Conservation (phyloP, 2,329 filamentous ascomycete genomes). For the Colletotrichum echinochloae region DNA sequence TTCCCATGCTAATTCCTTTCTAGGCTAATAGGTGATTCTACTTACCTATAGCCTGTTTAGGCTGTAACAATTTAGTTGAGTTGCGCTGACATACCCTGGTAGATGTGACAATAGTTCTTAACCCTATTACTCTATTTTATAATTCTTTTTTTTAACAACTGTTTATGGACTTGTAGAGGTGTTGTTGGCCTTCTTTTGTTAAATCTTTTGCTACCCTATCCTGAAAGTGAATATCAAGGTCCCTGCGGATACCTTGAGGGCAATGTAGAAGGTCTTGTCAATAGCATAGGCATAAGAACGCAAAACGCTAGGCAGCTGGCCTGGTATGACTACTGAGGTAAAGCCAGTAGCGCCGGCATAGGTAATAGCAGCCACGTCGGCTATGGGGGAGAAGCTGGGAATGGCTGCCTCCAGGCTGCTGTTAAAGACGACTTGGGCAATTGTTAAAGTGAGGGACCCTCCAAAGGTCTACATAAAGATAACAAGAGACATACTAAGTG, state of each 20-base stretch:
- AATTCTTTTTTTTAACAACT: no score
- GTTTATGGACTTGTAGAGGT: not conserved
- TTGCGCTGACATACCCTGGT: no score
- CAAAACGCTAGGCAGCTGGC: conserved; percentile 1
- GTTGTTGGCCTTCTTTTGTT: conserved; percentile 8
- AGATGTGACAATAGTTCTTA: no score
- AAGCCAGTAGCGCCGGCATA: conserved; percentile 9
- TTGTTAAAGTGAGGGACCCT: not conserved
- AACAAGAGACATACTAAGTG: not conserved
- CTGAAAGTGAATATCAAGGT: not conserved
- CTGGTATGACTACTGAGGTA: conserved; percentile 2
- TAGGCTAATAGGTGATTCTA: no score
- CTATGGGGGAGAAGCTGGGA: not conserved
- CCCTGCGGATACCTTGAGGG: not conserved
- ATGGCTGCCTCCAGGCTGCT: not conserved
- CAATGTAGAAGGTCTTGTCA: conserved; percentile 9
- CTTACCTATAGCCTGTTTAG: no score
- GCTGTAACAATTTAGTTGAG: no score
- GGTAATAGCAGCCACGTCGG: not conserved
- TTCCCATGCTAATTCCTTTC: no score
- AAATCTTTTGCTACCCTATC: conserved; percentile 4
- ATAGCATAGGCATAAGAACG: conserved; percentile 11
- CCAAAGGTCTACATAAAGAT: conserved; percentile 12
- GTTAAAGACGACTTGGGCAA: not conserved
- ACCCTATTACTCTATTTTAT: no score